phyloP scores from a whole-genome alignment of 306 rosid species.

The Datisca glomerata region DNA sequence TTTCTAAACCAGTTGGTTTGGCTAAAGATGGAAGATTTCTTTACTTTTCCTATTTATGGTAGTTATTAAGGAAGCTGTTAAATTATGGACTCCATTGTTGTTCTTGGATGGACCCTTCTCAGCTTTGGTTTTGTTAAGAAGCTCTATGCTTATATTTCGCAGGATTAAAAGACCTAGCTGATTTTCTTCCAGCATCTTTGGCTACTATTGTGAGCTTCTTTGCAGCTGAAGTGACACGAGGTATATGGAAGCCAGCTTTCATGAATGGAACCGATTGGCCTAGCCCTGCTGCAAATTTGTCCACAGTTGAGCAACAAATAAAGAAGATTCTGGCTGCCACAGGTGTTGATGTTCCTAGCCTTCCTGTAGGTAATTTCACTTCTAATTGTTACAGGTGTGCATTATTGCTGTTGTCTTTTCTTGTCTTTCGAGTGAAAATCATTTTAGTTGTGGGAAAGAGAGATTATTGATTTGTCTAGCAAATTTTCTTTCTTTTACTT shows the following conservation, averaged over 20 bases:
- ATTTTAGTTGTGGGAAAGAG: conserved; percentile 1
- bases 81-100: too few species aligned
- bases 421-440: not conserved
- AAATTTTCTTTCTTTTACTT: too few species aligned
- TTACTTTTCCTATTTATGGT: too few species aligned
- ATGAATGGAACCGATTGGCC: conserved; percentile 99
- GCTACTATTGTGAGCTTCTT: conserved; percentile 79
- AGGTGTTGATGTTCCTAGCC: conserved; percentile 94
- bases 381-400: conserved; percentile 4
- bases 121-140: conserved; percentile 6
- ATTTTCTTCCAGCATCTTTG: conserved; percentile 85
- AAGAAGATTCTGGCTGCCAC: conserved; percentile 78
- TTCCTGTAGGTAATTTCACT: conserved; percentile 53
- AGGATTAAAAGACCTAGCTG: conserved; percentile 92
- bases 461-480: conserved; percentile 1
- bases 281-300: conserved; percentile 91
- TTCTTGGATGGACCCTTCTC: too few species aligned
- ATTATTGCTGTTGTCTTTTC: not conserved
- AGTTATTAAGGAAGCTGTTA: too few species aligned
- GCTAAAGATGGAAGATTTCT: too few species aligned
- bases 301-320: conserved; percentile 67
- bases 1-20: too few species aligned
- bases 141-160: conserved; percentile 14
- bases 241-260: conserved; percentile 88
- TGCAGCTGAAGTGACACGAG: conserved; percentile 92